A percentile compares a stretch with the other conserved stretches of the same genome.
These are phyloP conservation scores for Rhododendron molle DNA, from an alignment of 148 eudicot species.

Conservation along the genomic window DNA sequence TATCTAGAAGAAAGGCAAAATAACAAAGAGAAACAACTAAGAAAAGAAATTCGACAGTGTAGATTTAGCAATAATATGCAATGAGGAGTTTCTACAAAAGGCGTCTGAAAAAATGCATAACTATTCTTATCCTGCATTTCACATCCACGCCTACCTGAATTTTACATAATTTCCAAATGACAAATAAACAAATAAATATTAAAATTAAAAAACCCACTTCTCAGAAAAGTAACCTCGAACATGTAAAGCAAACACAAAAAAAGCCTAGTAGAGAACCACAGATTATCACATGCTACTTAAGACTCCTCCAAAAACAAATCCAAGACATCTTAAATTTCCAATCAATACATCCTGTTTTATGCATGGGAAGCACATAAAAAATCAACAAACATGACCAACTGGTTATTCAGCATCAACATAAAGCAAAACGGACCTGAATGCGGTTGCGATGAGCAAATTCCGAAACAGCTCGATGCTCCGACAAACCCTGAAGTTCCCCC, in stretches of 20 bases:
- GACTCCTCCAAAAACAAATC: neutral
- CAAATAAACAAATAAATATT: neutral
- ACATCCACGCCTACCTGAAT: neutral
- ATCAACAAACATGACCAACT: slow-evolving; percentile 18
- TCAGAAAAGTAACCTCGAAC: neutral
- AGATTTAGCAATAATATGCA: neutral
- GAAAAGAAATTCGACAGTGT: neutral
- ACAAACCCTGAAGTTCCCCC: slow-evolving; percentile 84
- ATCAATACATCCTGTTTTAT: neutral
- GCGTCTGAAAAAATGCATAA: neutral
- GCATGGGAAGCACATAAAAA: neutral
- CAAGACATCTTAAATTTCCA: neutral
- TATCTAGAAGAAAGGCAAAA: neutral
- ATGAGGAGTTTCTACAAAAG: neutral
- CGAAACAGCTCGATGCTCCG: slow-evolving; percentile 94
- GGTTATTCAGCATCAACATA: neutral
- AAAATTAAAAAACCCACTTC: neutral
- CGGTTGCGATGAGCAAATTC: slow-evolving; percentile 98
- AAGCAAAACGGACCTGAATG: slow-evolving; percentile 68
- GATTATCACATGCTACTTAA: neutral
- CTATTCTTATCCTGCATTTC: neutral
- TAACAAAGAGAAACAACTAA: neutral
- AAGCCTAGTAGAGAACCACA: slow-evolving; percentile 2
- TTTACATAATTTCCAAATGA: neutral
- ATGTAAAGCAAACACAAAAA: neutral